Base-by-base conservation (phyloP, 306 rosid species). In the Quillaja saponaria region DNA sequence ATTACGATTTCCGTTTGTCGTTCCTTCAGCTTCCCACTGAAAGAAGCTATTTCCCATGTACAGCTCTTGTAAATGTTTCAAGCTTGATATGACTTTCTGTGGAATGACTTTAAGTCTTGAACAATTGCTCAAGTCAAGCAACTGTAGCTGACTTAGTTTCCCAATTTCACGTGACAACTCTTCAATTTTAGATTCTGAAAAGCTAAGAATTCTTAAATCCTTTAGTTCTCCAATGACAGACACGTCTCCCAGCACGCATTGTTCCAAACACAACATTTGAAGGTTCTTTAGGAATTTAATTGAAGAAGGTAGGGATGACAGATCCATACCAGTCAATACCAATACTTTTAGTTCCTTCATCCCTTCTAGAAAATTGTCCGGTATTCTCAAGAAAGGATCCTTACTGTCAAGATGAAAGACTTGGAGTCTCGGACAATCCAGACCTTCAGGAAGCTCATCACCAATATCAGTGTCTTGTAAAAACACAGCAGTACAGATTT, bases 11-110 rank as follows among this genome's bases (percentile, higher is more conserved):
- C 34, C 7, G 45, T 59, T 40, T 56, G 40, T 6, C 10, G n/a
- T 7, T 4, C 73, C 69, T 59, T 33, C 67, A 10, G 0, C 15
- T 17, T 67, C 60, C 85, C 76, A 67, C 34, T 17, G 3, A 15
- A 42, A 16, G 49, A 72, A 80, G 61, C 58, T 71, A 1, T 71
- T 6, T 58, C 72, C 66, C 69, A 71, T 71, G 44, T 75, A 60
- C 47, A 83, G 49, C 46, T 80, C 79, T 54, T 71, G 75, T 38
- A 83, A 62, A 48, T 28, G 45, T 10, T 3, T 73, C 61, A 76
- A 52, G 47, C 72, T 42, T 7, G 85, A 83, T 44, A 76, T 8
- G 8, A 76, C 31, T 57, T 74, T 41, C 6, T 63, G 55, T 7
- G 69, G 66, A 25, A 77, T 70, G 47, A 48, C 64, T 56, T n/a